Percentiles rank a stretch among this genome's conserved stretches.
Evolutionary conservation across 2,329 filamentous ascomycete genomes (phyloP).

Genomic region (Ophiosphaerella narmari): DNA sequence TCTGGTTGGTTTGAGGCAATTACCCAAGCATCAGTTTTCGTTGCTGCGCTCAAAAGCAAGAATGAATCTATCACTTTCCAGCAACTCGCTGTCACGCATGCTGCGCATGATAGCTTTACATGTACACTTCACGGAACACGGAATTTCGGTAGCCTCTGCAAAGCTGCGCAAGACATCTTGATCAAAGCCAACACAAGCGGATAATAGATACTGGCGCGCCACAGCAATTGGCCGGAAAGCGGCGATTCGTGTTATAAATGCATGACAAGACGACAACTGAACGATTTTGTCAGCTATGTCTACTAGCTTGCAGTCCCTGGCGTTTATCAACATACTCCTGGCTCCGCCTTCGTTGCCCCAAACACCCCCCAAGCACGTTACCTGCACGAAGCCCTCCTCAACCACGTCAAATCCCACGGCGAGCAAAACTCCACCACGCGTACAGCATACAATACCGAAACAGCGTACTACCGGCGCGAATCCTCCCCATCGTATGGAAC

Average conservation of each 20-base stretch:
- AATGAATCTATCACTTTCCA: constrained; percentile 29
- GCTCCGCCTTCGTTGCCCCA: constrained; percentile 21
- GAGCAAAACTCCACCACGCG: constrained; percentile 29
- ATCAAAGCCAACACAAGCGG: constrained; percentile 22
- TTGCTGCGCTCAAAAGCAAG: constrained; percentile 23
- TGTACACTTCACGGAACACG: constrained; percentile 36
- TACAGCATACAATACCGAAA: constrained; percentile 27
- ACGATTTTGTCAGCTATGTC: constrained; percentile 30
- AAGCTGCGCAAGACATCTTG: constrained; percentile 20
- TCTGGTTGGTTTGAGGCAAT: constrained; percentile 35
- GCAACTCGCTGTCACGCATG: constrained; percentile 35
- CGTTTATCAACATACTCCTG: constrained; percentile 30
- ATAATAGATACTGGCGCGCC: constrained; percentile 17
- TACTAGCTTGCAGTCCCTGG: constrained; percentile 17
- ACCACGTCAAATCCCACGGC: constrained; percentile 28
- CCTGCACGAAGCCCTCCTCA: constrained; percentile 22
- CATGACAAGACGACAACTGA: constrained; percentile 28
- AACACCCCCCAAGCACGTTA: constrained; percentile 33
- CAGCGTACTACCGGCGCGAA: constrained; percentile 35
- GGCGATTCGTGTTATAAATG: constrained; percentile 21
- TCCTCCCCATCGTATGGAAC: constrained; percentile 29
- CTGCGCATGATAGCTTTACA: constrained; percentile 31
- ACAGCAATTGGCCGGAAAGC: constrained; percentile 22
- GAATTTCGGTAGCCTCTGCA: constrained; percentile 27
- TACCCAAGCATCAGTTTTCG: constrained; percentile 30